Conservation (phyloP, 805 yeast genomes). For the Brettanomyces sp. region DNA sequence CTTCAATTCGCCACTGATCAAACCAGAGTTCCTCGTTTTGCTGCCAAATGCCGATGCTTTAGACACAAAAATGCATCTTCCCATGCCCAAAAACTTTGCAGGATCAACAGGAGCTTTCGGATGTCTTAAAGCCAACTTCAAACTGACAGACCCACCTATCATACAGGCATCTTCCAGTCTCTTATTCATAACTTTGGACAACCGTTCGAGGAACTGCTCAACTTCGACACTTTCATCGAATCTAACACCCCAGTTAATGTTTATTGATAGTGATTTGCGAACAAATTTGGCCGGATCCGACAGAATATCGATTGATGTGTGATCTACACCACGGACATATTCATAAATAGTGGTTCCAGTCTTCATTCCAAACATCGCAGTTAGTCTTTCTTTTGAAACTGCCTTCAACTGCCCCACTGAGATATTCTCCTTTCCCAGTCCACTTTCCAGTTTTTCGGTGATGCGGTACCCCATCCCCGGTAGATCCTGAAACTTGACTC, state of each 20-base stretch:
- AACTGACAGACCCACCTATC: constrained; percentile 47
- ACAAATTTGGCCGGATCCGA: constrained; percentile 39
- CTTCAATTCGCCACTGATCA: constrained; percentile 51
- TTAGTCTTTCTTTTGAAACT: constrained; percentile 28
- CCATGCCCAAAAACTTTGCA: constrained; percentile 78
- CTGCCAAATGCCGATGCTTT: constrained; percentile 52
- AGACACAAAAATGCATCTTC: constrained; percentile 57
- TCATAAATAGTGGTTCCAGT: constrained; percentile 56
- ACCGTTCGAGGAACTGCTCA: constrained; percentile 48
- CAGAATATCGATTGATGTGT: constrained; percentile 46
- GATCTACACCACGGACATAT: constrained; percentile 61
- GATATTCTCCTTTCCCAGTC: constrained; percentile 13
- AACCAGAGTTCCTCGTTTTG: constrained; percentile 50
- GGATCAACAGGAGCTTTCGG: constrained; percentile 65
- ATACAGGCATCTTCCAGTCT: constrained; percentile 40
- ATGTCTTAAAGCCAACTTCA: constrained; percentile 59
- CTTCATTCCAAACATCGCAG: constrained; percentile 53
- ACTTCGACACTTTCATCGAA: constrained; percentile 53
- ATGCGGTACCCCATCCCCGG: constrained; percentile 61
- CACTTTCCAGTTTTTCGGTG: constrained; percentile 33
- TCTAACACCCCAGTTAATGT: constrained; percentile 85
- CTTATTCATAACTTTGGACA: constrained; percentile 49
- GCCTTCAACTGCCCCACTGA: constrained; percentile 31
- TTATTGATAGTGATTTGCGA: constrained; percentile 76
- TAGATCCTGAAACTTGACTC: constrained; percentile 31